These are phyloP conservation scores for Syzygium aromaticum DNA, from an alignment of 345 rosid species.

Conservation along the genomic window DNA sequence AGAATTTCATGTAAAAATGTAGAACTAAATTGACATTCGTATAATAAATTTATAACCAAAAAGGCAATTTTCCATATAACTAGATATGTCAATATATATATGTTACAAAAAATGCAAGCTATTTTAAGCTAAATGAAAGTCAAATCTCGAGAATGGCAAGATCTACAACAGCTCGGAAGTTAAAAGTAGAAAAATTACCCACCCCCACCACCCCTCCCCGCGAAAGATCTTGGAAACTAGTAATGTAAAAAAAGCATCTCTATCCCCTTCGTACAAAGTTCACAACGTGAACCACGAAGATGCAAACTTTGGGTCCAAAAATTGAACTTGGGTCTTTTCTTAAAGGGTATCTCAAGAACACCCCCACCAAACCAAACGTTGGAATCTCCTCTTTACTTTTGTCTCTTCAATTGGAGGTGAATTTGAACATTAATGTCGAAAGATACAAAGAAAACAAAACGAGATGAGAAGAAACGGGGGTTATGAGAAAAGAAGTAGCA, in stretches of 20 bases:
- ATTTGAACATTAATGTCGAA: background rate
- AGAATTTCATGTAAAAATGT: background rate
- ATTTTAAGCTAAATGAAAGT: background rate
- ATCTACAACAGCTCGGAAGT: background rate
- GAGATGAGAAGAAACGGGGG: background rate
- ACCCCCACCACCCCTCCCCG: background rate
- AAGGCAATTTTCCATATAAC: background rate
- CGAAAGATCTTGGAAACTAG: background rate
- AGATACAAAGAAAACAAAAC: background rate
- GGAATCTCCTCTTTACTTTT: background rate
- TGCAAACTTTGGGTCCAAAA: background rate
- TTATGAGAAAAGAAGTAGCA: background rate
- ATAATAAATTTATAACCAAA: rapidly evolving
- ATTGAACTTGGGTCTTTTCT: background rate
- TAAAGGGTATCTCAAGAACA: background rate
- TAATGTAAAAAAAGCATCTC: background rate
- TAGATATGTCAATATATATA: too few relatives aligned
- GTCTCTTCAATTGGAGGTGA: background rate
- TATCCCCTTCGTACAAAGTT: background rate
- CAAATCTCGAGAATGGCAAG: background rate
- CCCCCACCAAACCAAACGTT: background rate
- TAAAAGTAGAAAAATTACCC: background rate
- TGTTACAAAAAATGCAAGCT: background rate
- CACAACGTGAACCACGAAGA: background rate
- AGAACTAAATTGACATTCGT: rapidly evolving